Evolutionary conservation across 257 asterid genomes (phyloP).

Genomic region (Salvia rosmarinus): DNA sequence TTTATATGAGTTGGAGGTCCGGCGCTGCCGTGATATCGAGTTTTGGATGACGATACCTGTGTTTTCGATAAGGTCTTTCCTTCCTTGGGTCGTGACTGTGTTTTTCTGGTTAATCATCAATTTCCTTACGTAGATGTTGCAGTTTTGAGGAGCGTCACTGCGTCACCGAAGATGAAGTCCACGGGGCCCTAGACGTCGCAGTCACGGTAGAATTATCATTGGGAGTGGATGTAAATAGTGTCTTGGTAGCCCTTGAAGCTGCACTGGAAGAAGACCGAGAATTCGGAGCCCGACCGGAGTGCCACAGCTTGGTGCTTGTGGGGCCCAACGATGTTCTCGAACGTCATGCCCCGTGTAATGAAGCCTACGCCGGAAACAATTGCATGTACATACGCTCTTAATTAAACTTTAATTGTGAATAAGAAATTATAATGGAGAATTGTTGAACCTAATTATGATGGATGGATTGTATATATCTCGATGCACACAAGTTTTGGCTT

Average conservation of each 20-base stretch:
- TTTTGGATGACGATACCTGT: conserved; percentile 57
- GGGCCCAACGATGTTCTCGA: conserved; percentile 70
- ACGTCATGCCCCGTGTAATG: conserved; percentile 61
- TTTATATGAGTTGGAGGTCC: conserved; percentile 18
- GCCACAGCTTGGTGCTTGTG: conserved; percentile 69
- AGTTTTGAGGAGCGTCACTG: conserved; percentile 52
- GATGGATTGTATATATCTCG: too few species aligned
- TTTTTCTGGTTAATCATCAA: conserved; percentile 43
- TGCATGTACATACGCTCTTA: conserved; percentile 20
- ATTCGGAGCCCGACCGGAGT: conserved; percentile 56
- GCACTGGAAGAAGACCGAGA: conserved; percentile 56
- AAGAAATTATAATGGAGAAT: too few species aligned
- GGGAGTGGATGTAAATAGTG: conserved; percentile 57
- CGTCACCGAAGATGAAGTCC: conserved; percentile 73
- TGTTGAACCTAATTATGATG: too few species aligned
- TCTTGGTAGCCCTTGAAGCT: conserved; percentile 75
- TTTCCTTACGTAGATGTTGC: conserved; percentile 47
- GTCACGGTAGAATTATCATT: conserved; percentile 56
- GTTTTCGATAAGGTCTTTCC: conserved; percentile 50
- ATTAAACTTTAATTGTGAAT: too few species aligned
- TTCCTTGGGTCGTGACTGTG: conserved; percentile 64
- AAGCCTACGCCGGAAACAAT: conserved; percentile 57
- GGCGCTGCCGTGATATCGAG: conserved; percentile 43
- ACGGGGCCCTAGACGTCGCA: conserved; percentile 54
- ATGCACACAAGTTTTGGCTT: too few species aligned